Evolutionary conservation across 140 eudicot genomes (phyloP), one percentile per base, ranked within the genome.

Genomic region (Flaveria floridana): DNA sequence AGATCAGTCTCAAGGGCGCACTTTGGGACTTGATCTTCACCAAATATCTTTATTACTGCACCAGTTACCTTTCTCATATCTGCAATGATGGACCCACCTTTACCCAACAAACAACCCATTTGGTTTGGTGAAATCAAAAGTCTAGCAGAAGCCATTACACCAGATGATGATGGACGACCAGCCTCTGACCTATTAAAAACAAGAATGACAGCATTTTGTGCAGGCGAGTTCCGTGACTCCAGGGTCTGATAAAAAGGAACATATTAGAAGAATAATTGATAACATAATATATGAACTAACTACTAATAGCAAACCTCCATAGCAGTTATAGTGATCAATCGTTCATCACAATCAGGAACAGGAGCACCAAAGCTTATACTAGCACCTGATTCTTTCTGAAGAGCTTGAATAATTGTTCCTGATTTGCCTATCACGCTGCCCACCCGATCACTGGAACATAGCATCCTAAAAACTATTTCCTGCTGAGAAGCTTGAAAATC

Each of bases 41-140:
- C 87, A 56, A 86, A 51, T 56, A 93, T 83, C 74, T 82, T 79
- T 25, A 93, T 85, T 20, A 55, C 34, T 59, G 96, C 85, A 74
- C 96, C 91, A 30, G 96, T 93, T 46, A 51, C 79, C 79, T 83
- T 93, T 79, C 98, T 87, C 89, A 85, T 89, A 71, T 93, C 96
- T 51, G 96, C 80, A 65, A 93, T 79, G 47, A 86, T 85, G 56
- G 93, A 78, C 4, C 98, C 96, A 56, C 96, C 93, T 85, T 88
- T 93, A 23, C 98, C 98, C 85, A 93, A 71, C 79, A 93, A 68
- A 84, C 98, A 89, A 30, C 98, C 98, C 72, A 86, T 83, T 78
- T 90, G 95, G 74, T 77, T 83, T 12, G 83, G 74, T 42, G 90
- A 79, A 12, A 90, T 89, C 73, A 85, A 71, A 44, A 93, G 68